Base-by-base conservation (phyloP, 495 filamentous ascomycete species). In the Hapsidospora chrysogenum region DNA sequence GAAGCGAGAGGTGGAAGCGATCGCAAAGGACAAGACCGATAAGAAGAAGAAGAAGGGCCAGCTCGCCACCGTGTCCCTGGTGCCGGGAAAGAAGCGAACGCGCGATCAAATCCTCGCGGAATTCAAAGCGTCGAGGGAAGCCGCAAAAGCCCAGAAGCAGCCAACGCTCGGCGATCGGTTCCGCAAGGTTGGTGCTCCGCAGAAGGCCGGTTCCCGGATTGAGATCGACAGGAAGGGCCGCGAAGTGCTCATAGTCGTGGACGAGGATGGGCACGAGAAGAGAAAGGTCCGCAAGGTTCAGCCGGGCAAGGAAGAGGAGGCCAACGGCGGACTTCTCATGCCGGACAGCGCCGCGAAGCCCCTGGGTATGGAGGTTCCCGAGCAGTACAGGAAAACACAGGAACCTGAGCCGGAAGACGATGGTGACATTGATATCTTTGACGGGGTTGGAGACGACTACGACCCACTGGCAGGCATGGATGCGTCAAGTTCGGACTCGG, bases 191-290 rank as follows among this genome's bases (percentile, higher is more conserved):
- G 76, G 78, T 0, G 66, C 59, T 7, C 68, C 72, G 45, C 72
- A 77, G 46, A 70, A 70, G 26, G 46, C 52, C 0, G 59, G 57
- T 4, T 72, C 76, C 0, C 74, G 79, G 48, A 72, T 92, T 41
- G 84, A 92, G 56, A 61, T 61, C 33, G 80, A 92, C 45, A 64
- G 70, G 36, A 72, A 74, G 37, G 78, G 85, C 4, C 61, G 83
- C 32, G 83, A 95, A 49, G 72, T 95, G 3, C 63, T 95, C 36
- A 76, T 92, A 39, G 80, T 85, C 11, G 72, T 82, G 6, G 85
- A 92, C 49, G 78, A 80, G 29, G 69, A 94, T 41, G 92, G 89
- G 7, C 78, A 85, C 30, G 79, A 81, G 40, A 89, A 92, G 52
- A 69, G 82, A 41, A 96, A 92, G 54, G 68, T 87, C 56, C 63